These are phyloP conservation scores for Phytophthora pini DNA, from an alignment of 352 stramenopile species.

Conservation along the genomic window DNA sequence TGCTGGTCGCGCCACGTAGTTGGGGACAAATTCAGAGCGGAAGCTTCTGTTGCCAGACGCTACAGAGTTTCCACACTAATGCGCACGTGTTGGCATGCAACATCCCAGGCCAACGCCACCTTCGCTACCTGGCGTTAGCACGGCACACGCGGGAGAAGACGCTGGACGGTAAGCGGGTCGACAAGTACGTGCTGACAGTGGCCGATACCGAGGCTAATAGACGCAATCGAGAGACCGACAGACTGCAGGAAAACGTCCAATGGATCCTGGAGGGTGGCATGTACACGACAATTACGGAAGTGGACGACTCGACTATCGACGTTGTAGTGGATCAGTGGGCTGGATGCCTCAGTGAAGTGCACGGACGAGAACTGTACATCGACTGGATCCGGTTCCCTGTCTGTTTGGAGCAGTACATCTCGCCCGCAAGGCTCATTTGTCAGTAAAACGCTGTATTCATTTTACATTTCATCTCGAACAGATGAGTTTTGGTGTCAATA, in stretches of 20 bases:
- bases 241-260: constrained; percentile 3
- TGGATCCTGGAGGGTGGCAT: constrained; percentile 4
- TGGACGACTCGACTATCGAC: neutral
- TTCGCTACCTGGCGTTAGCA: constrained; percentile 21
- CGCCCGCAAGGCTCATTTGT: neutral
- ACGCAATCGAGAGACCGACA: constrained; percentile 1
- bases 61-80: constrained; percentile 29
- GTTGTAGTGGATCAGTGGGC: constrained; percentile 10
- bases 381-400: constrained; percentile 15
- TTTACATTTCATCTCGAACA: neutral
- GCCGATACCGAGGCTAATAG: constrained; percentile 6
- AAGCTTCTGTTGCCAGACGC: constrained; percentile 8
- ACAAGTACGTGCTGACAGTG: constrained; percentile 30
- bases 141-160: constrained; percentile 5
- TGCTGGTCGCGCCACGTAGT: constrained; percentile 14
- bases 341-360: neutral
- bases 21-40: constrained; percentile 26
- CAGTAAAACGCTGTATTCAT: neutral
- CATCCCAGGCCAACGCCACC: constrained; percentile 14
- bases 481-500: too few species aligned
- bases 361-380: constrained; percentile 6
- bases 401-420: constrained; percentile 4
- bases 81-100: constrained; percentile 28
- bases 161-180: constrained; percentile 41
- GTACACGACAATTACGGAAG: constrained; percentile 9